A percentile compares a stretch with the other conserved stretches of the same genome.
These are phyloP conservation scores for Cutaneotrichosporon dermatis DNA, from an alignment of 1,284 basidiomycete genomes.

Conservation along the genomic window DNA sequence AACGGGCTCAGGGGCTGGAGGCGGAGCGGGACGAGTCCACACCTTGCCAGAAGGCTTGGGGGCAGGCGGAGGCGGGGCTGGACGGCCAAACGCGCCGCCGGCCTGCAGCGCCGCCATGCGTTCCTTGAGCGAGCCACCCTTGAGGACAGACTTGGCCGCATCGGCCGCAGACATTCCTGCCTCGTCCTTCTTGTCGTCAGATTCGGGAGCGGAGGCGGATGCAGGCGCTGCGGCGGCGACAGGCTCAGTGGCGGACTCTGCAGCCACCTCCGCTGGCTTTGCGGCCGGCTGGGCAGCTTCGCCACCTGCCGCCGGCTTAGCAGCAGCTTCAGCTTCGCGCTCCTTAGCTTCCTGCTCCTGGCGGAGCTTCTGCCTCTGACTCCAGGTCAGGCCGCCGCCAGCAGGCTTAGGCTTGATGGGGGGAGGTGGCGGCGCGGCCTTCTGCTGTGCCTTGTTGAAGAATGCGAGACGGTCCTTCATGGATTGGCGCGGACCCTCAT, in stretches of 20 bases:
- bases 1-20: conserved; percentile 49
- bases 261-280: not conserved
- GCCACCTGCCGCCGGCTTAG: not conserved
- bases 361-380: conserved; percentile 47
- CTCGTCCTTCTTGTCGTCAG: conserved; percentile 16
- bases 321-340: conserved; percentile 19
- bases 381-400: conserved; percentile 53
- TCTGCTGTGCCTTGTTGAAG: conserved; percentile 43
- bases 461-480: conserved; percentile 50
- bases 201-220: conserved; percentile 11
- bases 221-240: conserved; percentile 5
- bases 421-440: conserved; percentile 49
- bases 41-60: conserved; percentile 60
- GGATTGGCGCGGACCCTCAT: conserved; percentile 29
- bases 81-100: conserved; percentile 62
- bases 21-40: conserved; percentile 61
- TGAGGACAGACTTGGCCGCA: conserved; percentile 70
- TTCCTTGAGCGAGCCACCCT: conserved; percentile 69
- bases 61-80: conserved; percentile 54
- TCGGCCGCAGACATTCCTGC: conserved; percentile 70
- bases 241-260: no score
- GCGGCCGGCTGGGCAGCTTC: conserved; percentile 4
- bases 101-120: conserved; percentile 87
- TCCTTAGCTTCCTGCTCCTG: conserved; percentile 47
- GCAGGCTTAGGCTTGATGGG: conserved; percentile 61